Conservation (phyloP, 805 yeast species). For the Lipomyces mesembrius region DNA sequence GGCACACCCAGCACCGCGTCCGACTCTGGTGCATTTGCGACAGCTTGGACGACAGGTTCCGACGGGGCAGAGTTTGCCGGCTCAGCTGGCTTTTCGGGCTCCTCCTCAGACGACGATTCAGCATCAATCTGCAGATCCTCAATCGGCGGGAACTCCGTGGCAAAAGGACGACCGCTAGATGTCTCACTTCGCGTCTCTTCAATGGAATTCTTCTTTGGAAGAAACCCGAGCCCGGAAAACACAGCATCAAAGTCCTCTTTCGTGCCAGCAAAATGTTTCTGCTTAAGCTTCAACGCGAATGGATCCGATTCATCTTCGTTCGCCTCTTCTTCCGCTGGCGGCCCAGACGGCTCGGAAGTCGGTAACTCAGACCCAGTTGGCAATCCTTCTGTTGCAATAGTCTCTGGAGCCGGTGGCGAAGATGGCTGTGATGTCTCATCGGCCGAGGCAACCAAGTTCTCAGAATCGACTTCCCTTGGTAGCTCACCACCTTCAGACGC, state of each 20-base stretch:
- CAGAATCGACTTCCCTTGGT: constrained; percentile 27
- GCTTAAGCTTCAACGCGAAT: constrained; percentile 13
- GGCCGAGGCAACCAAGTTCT: constrained; percentile 2
- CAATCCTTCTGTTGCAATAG: neutral
- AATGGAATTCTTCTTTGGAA: constrained; percentile 17
- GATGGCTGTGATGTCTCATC: neutral
- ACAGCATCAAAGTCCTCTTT: constrained; percentile 35
- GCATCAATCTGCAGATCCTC: constrained; percentile 35
- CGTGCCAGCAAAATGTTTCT: constrained; percentile 30
- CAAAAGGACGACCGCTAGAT: constrained; percentile 7
- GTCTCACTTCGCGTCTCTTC: neutral
- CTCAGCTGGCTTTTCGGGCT: constrained; percentile 10
- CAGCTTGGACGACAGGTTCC: constrained; percentile 2
- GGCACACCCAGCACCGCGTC: constrained; percentile 21
- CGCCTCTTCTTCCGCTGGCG: constrained; percentile 14
- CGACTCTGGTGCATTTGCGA: constrained; percentile 17
- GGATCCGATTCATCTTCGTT: constrained; percentile 30
- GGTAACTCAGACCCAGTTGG: constrained; percentile 25
- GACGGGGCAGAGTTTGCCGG: neutral
- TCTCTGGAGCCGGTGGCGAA: neutral
- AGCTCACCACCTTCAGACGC: constrained; percentile 37
- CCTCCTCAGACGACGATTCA: constrained; percentile 42
- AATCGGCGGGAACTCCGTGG: constrained; percentile 41
- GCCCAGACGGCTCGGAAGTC: neutral
- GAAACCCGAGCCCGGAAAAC: constrained; percentile 27